Base-by-base conservation (phyloP, 768 basidiomycete genomes). In the Calocera cornea region DNA sequence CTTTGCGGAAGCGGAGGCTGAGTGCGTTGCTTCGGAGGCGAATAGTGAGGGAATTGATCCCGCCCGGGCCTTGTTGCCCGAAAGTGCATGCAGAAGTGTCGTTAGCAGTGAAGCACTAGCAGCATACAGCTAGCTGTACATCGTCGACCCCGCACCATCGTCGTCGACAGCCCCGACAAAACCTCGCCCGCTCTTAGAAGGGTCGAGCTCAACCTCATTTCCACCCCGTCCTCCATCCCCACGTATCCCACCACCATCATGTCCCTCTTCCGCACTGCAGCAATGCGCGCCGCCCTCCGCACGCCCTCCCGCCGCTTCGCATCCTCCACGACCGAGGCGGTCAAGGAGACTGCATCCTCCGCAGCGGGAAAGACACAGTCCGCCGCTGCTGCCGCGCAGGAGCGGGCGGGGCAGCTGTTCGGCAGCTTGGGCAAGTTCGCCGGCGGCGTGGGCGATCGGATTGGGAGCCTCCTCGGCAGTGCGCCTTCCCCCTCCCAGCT, bases 301-400 rank as follows among this genome's bases (percentile, higher is more conserved):
- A 40, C 38, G 50, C 64, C 64, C 65, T 17, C 64, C 64, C 60
- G 67, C 69, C 65, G 34, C 54, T 65, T 38, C 64, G 64, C 66
- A 41, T 7, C n/a, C 65, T 7, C n/a, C 65, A 64, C 54, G 66
- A 67, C 38, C 66, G 64, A 66, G 66, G 40, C 50, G n/a, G 65
- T 64, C 29, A 65, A 68, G 29, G 66, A 70, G 22, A 74, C 77
- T 11, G 66, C 82, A 34, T 81, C 84, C 70, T 76, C 79, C 5
- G 76, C 85, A 1, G 84, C 86, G 74, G 85, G 88, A 79, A 88
- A 87, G 75, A 86, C 87, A 5, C 85, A 88, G 76, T 86, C 90
- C 65, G 80, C 83, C 44, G 77, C 88, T 68, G 79, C 82, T 64
- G 76, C 78, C 49, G 86, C 83, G 10, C 85, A 86, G 74, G 83